A percentile compares a stretch with the other conserved stretches of the same genome.
These are phyloP conservation scores for Aureobasidium melanogenum DNA, from an alignment of 2,329 filamentous ascomycete species.

Conservation along the genomic window DNA sequence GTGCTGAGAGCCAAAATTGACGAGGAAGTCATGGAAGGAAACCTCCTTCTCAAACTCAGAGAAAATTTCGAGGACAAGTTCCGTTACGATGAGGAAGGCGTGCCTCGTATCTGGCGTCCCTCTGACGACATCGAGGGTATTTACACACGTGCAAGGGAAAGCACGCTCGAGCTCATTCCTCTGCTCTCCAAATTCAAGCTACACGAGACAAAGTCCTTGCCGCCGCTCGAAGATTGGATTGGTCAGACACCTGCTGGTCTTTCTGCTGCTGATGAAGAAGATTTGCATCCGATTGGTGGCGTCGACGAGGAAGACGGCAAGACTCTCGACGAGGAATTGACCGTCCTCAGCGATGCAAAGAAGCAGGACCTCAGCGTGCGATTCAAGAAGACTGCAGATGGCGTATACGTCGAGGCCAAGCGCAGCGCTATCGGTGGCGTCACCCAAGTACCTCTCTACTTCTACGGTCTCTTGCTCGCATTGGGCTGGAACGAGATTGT, in stretches of 20 bases:
- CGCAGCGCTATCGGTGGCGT: conserved; percentile 92
- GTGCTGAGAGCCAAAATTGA: conserved; percentile 85
- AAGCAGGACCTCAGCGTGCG: conserved; percentile 83
- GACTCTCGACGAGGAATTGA: conserved; percentile 93
- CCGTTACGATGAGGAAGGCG: conserved; percentile 89
- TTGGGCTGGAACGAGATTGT: conserved; percentile 99
- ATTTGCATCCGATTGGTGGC: conserved; percentile 78
- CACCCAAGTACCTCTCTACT: conserved; percentile 87
- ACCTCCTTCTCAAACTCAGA: conserved; percentile 84
- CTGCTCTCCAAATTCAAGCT: conserved; percentile 79
- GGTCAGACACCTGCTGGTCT: conserved; percentile 66
- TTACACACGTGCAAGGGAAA: conserved; percentile 87
- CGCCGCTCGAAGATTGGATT: conserved; percentile 78
- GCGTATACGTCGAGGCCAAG: conserved; percentile 97
- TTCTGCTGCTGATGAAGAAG: conserved; percentile 80
- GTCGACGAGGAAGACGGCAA: conserved; percentile 84
- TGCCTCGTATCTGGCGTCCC: conserved; percentile 92
- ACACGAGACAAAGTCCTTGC: conserved; percentile 61
- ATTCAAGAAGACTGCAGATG: conserved; percentile 98
- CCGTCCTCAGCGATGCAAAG: conserved; percentile 82
- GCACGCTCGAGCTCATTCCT: conserved; percentile 82
- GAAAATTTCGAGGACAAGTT: conserved; percentile 99
- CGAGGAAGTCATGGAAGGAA: conserved; percentile 97
- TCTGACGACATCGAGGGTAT: conserved; percentile 94
- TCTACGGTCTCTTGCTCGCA: conserved; percentile 80